These are phyloP conservation scores for Xylaria sp. DNA, from an alignment of 2,329 filamentous ascomycete species.

Conservation along the genomic window DNA sequence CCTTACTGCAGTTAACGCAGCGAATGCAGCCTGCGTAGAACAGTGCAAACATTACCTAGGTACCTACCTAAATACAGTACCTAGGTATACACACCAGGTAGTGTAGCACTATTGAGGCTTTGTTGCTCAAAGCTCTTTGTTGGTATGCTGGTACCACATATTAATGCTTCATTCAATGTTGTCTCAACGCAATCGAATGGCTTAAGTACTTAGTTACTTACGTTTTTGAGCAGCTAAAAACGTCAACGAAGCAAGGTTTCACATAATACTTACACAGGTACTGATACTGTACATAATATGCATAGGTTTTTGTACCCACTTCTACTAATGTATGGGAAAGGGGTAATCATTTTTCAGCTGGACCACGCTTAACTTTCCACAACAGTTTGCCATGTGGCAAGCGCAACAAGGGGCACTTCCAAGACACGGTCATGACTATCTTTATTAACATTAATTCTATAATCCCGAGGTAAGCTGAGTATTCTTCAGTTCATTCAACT, in stretches of 20 bases:
- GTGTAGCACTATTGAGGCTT: background rate
- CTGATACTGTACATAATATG: no score
- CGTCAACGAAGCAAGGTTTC: background rate
- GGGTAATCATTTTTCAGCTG: background rate
- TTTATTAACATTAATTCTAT: conserved; percentile 35
- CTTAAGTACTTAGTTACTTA: background rate
- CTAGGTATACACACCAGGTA: no score
- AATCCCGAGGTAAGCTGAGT: conserved; percentile 26
- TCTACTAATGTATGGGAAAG: no score
- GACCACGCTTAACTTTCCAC: background rate
- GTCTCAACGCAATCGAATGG: no score
- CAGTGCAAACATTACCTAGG: background rate
- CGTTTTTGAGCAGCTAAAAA: background rate
- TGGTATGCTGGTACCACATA: background rate
- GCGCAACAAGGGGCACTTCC: no score
- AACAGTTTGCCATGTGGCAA: background rate
- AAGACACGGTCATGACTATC: conserved; percentile 1
- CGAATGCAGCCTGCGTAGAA: background rate
- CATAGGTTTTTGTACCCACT: background rate
- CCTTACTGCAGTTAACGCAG: no score
- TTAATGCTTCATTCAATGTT: background rate
- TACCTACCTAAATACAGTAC: no score
- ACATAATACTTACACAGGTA: no score
- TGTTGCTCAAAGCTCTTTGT: background rate
- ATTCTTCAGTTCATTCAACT: conserved; percentile 23